Base-by-base conservation (phyloP, 2,329 filamentous ascomycete species). In the Verticillium nonalfalfae region DNA sequence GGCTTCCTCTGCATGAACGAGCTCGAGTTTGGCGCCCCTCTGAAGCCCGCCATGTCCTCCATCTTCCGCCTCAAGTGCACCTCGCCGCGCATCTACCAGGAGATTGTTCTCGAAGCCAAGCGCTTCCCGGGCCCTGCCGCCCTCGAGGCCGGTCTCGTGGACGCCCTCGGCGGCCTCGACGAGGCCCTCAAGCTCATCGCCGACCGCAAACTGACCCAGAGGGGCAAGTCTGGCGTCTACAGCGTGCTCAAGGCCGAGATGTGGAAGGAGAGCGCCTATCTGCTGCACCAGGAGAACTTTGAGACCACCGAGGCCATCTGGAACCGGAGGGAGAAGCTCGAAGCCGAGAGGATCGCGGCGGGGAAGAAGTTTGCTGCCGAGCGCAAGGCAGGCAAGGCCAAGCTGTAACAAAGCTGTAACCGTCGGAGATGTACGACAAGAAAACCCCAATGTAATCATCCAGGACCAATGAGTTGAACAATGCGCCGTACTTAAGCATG, bases 1-100 rank as follows among this genome's bases (percentile, higher is more conserved):
- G 91, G 91, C n/a, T 93, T 86, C 74, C 73, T 90, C 45, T 94
- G 91, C 74, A 77, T 95, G 66, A 94, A 94, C 74, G 91, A 95
- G 76, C 80, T 95, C 14, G 87, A 93, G 66, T 89, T 95, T 64
- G 90, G 91, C 59, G 88, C 88, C 1, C 85, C 88, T n/a, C 82
- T 95, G 39, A 84, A 87, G 66, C 82, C 90, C 2, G 81, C 90
- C 62, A 93, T 96, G 90, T 84, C 83, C 60, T 79, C 81, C 57
- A 84, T 95, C 65, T 94, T 95, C 78, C 81, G 90, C 14, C 77
- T 87, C 67, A 95, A 94, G 75, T 64, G 62, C 61, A 72, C 88
- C 3, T 68, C 81, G 0, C 73, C 80, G 9, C 73, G 80, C 1
- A 79, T 81, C 0, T 90, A 88, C 71, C 81, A 89, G 39, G 77